Evolutionary conservation across 1,284 basidiomycete genomes (phyloP).

Genomic region (Ganoderma lucidum): DNA sequence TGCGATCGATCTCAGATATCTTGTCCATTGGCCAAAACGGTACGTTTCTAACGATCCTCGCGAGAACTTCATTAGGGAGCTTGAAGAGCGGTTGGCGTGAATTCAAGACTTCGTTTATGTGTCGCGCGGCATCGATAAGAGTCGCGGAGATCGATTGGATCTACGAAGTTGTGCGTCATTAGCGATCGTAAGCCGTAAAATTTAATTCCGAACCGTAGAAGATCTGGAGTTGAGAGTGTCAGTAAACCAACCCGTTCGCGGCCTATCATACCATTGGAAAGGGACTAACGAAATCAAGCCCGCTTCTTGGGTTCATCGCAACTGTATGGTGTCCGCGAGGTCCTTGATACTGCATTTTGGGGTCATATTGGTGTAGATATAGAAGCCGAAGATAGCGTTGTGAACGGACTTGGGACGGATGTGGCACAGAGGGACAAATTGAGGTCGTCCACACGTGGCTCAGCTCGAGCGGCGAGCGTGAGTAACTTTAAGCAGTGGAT

Average conservation of each 20-base stretch:
- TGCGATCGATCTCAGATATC: not conserved
- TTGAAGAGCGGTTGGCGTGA: constrained; percentile 1
- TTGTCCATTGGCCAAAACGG: not conserved
- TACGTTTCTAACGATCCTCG: not conserved
- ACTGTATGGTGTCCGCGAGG: not conserved
- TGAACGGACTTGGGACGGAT: not conserved
- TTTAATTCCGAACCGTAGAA: not conserved
- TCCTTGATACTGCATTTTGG: not conserved
- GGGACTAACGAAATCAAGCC: not conserved
- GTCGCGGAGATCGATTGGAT: not conserved
- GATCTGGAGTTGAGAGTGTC: not conserved
- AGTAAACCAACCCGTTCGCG: not conserved
- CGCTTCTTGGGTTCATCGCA: not conserved
- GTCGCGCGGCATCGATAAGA: not conserved
- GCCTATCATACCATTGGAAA: not conserved
- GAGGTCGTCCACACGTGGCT: too few species aligned
- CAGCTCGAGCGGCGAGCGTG: too few species aligned
- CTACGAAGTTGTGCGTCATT: not conserved
- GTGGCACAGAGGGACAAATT: not conserved
- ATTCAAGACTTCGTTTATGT: not conserved
- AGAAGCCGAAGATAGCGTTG: not conserved
- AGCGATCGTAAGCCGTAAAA: not conserved
- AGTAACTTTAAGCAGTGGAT: not conserved
- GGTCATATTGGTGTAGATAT: not conserved
- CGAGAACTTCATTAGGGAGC: not conserved